These are phyloP conservation scores for Boletus fagicola DNA, from an alignment of 768 basidiomycete genomes.

Conservation along the genomic window DNA sequence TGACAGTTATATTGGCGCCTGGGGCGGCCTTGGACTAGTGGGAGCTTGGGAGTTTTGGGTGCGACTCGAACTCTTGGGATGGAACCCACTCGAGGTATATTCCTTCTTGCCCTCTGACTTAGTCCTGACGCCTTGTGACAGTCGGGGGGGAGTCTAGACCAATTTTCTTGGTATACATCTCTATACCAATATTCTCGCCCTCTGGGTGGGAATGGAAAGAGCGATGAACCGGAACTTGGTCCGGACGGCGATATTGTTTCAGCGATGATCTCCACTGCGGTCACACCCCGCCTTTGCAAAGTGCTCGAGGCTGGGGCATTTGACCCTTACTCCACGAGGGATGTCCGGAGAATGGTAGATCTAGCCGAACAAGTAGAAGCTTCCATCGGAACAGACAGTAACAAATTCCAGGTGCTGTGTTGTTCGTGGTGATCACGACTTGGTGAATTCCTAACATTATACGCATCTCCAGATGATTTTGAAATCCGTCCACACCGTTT, in stretches of 20 bases:
- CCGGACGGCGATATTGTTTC: slow-evolving; percentile 86
- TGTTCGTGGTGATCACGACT: background rate
- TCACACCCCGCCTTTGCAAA: slow-evolving; percentile 73
- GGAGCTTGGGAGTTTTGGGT: slow-evolving; percentile 95
- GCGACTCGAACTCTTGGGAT: slow-evolving; percentile 80
- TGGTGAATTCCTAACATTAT: slow-evolving; percentile 10
- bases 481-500: slow-evolving; percentile 50
- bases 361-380: slow-evolving; percentile 79
- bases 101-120: background rate
- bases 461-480: slow-evolving; percentile 47
- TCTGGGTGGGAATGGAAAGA: slow-evolving; percentile 43
- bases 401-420: slow-evolving; percentile 58
- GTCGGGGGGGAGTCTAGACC: slow-evolving; percentile 64
- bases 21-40: slow-evolving; percentile 84
- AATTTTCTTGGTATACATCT: slow-evolving; percentile 80
- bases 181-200: slow-evolving; percentile 69
- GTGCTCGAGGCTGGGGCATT: slow-evolving; percentile 77
- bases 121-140: slow-evolving; percentile 10
- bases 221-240: slow-evolving; percentile 60
- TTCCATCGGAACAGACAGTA: slow-evolving; percentile 60
- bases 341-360: slow-evolving; percentile 65
- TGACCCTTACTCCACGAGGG: slow-evolving; percentile 72
- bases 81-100: slow-evolving; percentile 82
- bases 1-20: slow-evolving; percentile 85
- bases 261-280: slow-evolving; percentile 81